phyloP scores from a whole-genome alignment of 306 rosid species.

The Cicer pinnatifidum region DNA sequence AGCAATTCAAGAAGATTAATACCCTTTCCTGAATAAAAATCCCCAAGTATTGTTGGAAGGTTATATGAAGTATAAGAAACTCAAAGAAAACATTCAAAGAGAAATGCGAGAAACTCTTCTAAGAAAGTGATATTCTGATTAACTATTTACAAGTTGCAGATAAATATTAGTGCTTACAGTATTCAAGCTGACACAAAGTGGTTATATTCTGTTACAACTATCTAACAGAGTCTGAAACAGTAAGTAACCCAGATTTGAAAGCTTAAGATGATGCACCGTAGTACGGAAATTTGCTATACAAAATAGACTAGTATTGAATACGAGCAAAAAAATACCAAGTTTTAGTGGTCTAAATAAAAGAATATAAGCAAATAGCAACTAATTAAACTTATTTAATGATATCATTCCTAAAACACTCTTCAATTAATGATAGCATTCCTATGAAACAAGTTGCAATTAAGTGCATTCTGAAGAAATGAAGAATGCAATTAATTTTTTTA shows the following conservation, averaged over 20 bases:
- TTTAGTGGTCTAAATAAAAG: not conserved
- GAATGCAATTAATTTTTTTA: not conserved
- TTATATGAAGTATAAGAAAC: not conserved
- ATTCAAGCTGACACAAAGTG: not conserved
- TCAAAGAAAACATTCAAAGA: not conserved
- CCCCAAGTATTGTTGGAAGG: not conserved
- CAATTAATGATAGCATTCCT: not conserved
- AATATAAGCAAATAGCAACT: not conserved
- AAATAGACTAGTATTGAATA: not conserved
- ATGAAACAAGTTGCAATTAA: not conserved
- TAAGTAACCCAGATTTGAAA: not conserved
- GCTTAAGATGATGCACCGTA: not conserved
- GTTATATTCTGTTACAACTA: not conserved
- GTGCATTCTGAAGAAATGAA: not conserved
- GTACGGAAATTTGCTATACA: not conserved
- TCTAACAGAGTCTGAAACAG: not conserved
- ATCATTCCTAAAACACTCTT: not conserved
- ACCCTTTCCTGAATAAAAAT: constrained; percentile 23
- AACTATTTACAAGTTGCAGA: not conserved
- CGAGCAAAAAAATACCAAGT: not conserved
- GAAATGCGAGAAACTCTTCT: not conserved
- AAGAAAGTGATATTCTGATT: not conserved
- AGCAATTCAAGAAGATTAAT: constrained; percentile 11
- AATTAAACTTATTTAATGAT: no score
- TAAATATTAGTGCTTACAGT: not conserved